Percentiles rank a stretch among this genome's conserved stretches.
These are phyloP conservation scores for Lippia alba DNA, from an alignment of 305 asterid genomes.

Conservation along the genomic window DNA sequence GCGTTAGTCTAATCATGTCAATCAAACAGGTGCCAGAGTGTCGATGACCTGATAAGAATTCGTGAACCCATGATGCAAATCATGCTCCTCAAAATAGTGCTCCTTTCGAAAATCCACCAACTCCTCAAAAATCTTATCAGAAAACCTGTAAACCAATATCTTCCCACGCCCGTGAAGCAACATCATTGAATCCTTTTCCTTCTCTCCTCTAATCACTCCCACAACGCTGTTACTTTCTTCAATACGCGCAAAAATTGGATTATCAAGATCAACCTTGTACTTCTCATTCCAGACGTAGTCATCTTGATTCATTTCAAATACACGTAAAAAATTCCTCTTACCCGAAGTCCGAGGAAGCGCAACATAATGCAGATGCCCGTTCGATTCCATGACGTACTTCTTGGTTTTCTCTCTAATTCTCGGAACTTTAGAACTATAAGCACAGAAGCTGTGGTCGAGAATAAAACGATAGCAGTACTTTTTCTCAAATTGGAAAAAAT, in stretches of 20 bases:
- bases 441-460: background rate
- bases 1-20: too few species aligned
- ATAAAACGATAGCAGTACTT: background rate
- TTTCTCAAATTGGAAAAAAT: background rate
- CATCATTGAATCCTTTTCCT: background rate
- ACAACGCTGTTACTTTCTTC: background rate
- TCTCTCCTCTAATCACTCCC: slow-evolving; percentile 22
- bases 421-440: background rate
- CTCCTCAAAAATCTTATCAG: slow-evolving; percentile 19
- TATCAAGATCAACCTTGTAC: background rate
- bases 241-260: background rate
- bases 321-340: background rate
- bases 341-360: background rate
- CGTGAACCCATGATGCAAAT: slow-evolving; percentile 14
- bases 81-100: slow-evolving; percentile 2
- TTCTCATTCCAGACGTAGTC: background rate
- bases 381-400: slow-evolving; percentile 3
- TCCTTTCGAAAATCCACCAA: slow-evolving; percentile 12
- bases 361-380: slow-evolving; percentile 16
- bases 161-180: slow-evolving; percentile 33
- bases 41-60: slow-evolving; percentile 24
- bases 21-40: slow-evolving; percentile 31
- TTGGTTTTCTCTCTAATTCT: background rate
- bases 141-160: slow-evolving; percentile 30
- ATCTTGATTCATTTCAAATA: background rate